These are phyloP conservation scores for Xylariaceae sp. DNA, from an alignment of 2,329 filamentous ascomycete species.

Conservation along the genomic window DNA sequence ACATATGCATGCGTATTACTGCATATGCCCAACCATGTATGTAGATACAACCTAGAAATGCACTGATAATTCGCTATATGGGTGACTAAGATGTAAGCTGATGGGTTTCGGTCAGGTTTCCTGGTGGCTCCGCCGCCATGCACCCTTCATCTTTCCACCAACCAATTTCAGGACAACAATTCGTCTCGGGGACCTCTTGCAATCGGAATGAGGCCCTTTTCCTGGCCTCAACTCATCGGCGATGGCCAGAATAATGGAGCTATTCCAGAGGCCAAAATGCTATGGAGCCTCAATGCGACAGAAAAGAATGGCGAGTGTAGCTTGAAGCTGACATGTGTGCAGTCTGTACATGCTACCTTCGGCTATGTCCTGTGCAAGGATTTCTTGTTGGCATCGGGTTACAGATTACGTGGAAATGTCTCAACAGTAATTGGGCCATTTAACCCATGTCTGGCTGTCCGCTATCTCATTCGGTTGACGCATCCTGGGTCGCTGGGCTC, in stretches of 20 bases:
- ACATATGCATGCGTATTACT: too few relatives aligned
- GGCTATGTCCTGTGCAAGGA: background rate
- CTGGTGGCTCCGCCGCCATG: background rate
- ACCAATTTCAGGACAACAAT: background rate
- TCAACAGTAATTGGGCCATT: background rate
- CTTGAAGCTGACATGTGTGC: background rate
- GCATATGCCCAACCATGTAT: too few relatives aligned
- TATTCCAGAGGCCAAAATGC: background rate
- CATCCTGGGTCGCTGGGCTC: background rate
- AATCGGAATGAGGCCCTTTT: background rate
- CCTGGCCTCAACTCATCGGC: background rate
- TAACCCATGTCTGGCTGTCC: background rate
- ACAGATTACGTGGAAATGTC: background rate
- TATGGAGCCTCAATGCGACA: background rate
- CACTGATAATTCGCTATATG: too few relatives aligned
- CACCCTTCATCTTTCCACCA: background rate
- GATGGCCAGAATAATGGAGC: slow-evolving; percentile 7
- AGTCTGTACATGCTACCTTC: too few relatives aligned
- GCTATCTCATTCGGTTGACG: background rate
- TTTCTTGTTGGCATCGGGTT: background rate
- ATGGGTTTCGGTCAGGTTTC: background rate
- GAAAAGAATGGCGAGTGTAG: background rate
- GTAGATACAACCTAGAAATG: too few relatives aligned
- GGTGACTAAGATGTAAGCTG: too few relatives aligned
- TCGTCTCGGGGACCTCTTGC: background rate